Evolutionary conservation across 768 basidiomycete genomes (phyloP).

Genomic region (Collybia sordida): DNA sequence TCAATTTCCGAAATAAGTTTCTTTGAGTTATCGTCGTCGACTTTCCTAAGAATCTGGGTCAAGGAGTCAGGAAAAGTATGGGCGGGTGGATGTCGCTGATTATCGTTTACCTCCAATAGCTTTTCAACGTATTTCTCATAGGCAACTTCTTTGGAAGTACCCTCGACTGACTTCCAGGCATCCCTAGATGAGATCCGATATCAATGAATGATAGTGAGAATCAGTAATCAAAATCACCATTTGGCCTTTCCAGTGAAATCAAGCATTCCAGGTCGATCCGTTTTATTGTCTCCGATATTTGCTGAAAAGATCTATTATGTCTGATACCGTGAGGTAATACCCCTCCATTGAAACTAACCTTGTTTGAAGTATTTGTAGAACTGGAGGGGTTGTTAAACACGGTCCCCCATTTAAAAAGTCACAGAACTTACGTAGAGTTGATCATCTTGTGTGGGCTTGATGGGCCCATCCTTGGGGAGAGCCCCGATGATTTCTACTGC

Average conservation of each 20-base stretch:
- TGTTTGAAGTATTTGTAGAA: slow-evolving; percentile 97
- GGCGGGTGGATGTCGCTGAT: not conserved
- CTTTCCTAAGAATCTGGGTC: slow-evolving; percentile 55
- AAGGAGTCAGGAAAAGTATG: not conserved
- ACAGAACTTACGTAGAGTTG: slow-evolving; percentile 71
- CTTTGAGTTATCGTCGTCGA: slow-evolving; percentile 51
- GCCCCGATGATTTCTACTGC: slow-evolving; percentile 63
- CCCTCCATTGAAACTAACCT: slow-evolving; percentile 41
- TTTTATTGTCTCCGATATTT: slow-evolving; percentile 72
- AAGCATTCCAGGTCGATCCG: slow-evolving; percentile 65
- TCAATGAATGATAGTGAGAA: slow-evolving; percentile 8
- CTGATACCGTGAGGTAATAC: slow-evolving; percentile 6
- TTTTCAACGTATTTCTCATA: slow-evolving; percentile 71
- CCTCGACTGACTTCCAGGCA: slow-evolving; percentile 81
- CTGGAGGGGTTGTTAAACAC: slow-evolving; percentile 37
- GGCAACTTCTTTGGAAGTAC: slow-evolving; percentile 71
- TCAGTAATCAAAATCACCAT: slow-evolving; percentile 53
- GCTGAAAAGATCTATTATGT: slow-evolving; percentile 37
- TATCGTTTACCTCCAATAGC: slow-evolving; percentile 58
- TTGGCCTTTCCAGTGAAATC: slow-evolving; percentile 90
- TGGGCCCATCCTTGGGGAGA: slow-evolving; percentile 79
- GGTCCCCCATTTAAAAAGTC: slow-evolving; percentile 9
- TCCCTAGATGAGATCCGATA: slow-evolving; percentile 51
- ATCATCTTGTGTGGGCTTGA: slow-evolving; percentile 71
- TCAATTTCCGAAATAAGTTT: slow-evolving; percentile 60